Base-by-base conservation (phyloP, 352 stramenopile species). In the Elongisporangium anandrum region DNA sequence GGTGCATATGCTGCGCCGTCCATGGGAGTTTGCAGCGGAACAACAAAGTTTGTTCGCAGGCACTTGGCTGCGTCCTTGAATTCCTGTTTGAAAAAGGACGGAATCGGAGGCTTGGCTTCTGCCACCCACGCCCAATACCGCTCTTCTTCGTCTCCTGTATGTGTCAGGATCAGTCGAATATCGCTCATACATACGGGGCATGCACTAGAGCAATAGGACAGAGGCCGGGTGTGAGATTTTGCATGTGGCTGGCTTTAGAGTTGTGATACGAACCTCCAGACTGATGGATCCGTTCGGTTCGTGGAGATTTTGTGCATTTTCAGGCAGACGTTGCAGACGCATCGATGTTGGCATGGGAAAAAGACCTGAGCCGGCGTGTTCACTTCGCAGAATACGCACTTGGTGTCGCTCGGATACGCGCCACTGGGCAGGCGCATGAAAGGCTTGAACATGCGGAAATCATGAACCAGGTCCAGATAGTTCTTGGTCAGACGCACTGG, bases 311-410 rank as follows among this genome's bases (percentile, higher is more conserved):
- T 50, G 51, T 85, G 70, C 7, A 62, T 51, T 7, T 68, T 47
- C 52, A 87, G 70, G 65, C 81, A 88, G 19, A 60, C 52, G 38
- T 86, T 70, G 64, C 81, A 90, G 16, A 84, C 74, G 57, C 76
- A 86, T 61, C 79, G 74, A 68, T 90, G 81, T 62, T 88, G 73
- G 26, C 81, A 90, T 17, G 76, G 76, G 64, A 84, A 88, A 61
- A 88, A 77, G 8, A 88, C 76, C 23, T 68, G 68, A 0, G 50
- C 73, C 1, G 72, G 76, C 20, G 23, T 54, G 1, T 64, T 23
- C 16, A 59, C 57, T 41, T 72, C 63, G 56, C 80, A 88, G 50
- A 85, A 72, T 15, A 82, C 69, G 24, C 80, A 90, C 10, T 61
- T 56, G 6, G 69, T 73, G 8, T 76, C 65, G 7, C 19, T 12